Conservation (phyloP, 257 asterid genomes). For the Agastache rugosa region DNA sequence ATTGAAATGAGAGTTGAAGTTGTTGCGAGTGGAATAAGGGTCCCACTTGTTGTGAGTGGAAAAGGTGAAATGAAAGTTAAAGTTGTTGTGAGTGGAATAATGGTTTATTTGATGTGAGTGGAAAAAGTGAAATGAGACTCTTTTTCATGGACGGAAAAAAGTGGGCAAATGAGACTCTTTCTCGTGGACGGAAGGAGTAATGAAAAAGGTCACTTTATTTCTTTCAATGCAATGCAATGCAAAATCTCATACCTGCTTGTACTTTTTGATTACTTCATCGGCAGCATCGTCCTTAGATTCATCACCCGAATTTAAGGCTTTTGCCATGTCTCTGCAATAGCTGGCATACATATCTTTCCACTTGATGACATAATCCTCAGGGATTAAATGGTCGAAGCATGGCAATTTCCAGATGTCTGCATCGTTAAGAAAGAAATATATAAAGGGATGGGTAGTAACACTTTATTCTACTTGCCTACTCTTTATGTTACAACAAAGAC, state of each 20-base stretch:
- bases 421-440: neutral
- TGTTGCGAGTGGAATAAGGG: too few relatives aligned
- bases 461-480: neutral
- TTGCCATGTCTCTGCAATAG: slow-evolving; percentile 57
- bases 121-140: too few relatives aligned
- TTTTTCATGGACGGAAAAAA: too few relatives aligned
- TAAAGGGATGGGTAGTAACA: neutral
- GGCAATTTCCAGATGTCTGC: slow-evolving; percentile 65
- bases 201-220: neutral
- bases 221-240: neutral
- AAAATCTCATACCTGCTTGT: slow-evolving; percentile 58
- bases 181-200: too few relatives aligned
- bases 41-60: too few relatives aligned
- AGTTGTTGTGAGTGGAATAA: too few relatives aligned
- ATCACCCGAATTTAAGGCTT: slow-evolving; percentile 40
- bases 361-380: slow-evolving; percentile 34
- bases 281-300: slow-evolving; percentile 56
- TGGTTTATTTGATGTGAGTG: too few relatives aligned
- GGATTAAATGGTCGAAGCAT: slow-evolving; percentile 44
- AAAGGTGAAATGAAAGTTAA: too few relatives aligned
- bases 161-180: too few relatives aligned
- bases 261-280: slow-evolving; percentile 55
- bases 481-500: neutral
- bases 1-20: too few relatives aligned
- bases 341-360: slow-evolving; percentile 54